Conservation (phyloP, 306 rosid genomes). For the Cucurbita pepo region DNA sequence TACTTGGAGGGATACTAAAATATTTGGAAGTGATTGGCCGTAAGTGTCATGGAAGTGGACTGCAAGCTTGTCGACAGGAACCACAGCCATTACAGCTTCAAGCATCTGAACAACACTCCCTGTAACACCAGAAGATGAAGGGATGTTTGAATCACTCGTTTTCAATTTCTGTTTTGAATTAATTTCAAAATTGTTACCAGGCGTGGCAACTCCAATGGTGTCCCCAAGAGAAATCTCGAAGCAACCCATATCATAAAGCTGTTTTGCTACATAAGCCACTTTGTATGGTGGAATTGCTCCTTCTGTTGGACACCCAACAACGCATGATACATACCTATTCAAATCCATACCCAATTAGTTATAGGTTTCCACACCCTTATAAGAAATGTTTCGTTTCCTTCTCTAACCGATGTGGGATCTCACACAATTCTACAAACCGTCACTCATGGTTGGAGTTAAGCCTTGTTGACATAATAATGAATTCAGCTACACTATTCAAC, state of each 20-base stretch:
- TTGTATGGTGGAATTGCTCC: constrained; percentile 69
- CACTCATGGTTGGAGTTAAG: background rate
- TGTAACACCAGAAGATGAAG: constrained; percentile 2
- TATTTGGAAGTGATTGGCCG: constrained; percentile 75
- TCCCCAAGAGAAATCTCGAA: constrained; percentile 93
- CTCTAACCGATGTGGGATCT: no score
- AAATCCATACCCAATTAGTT: constrained; percentile 7
- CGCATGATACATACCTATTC: constrained; percentile 80
- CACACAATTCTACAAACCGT: background rate
- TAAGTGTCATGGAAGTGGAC: constrained; percentile 95
- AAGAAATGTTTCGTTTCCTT: no score
- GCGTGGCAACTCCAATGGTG: constrained; percentile 88
- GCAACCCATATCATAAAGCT: constrained; percentile 86
- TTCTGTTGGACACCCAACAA: constrained; percentile 84
- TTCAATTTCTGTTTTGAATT: background rate
- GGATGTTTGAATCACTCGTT: no score
- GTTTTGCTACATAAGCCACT: constrained; percentile 85
- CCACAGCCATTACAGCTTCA: constrained; percentile 64
- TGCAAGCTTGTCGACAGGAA: constrained; percentile 61
- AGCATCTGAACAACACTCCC: constrained; percentile 82
- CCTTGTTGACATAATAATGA: background rate
- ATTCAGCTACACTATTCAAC: background rate
- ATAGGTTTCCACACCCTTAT: background rate
- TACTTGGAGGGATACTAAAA: constrained; percentile 76
- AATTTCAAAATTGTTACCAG: constrained; percentile 32